Evolutionary conservation across 495 filamentous ascomycete species (phyloP).

Genomic region (Tuber magnatum): DNA sequence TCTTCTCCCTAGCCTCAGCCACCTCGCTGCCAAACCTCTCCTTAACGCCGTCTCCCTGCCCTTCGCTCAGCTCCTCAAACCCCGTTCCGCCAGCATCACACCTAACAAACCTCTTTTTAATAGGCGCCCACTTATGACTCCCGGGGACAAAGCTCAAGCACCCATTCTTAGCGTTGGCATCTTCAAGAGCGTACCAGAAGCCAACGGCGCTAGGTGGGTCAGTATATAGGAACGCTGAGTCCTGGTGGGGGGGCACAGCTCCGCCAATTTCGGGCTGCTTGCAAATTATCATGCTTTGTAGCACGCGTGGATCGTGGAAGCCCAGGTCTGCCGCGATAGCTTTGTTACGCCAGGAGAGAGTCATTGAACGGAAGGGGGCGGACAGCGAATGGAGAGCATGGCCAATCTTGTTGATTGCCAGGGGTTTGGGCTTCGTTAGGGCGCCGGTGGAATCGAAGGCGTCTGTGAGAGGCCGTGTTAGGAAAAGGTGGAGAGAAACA

Average conservation of each 20-base stretch:
- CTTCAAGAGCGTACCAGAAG: constrained; percentile 72
- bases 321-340: constrained; percentile 64
- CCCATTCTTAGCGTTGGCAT: constrained; percentile 75
- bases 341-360: constrained; percentile 48
- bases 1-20: constrained; percentile 18
- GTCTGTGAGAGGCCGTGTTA: constrained; percentile 42
- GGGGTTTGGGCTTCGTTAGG: constrained; percentile 67
- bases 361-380: constrained; percentile 59
- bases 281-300: constrained; percentile 97
- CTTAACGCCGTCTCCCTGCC: constrained; percentile 44
- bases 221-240: constrained; percentile 88
- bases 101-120: constrained; percentile 69
- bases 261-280: constrained; percentile 96
- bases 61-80: constrained; percentile 50
- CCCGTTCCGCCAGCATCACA: constrained; percentile 48
- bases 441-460: constrained; percentile 55
- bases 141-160: constrained; percentile 79
- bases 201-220: constrained; percentile 74
- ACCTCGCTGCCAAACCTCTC: constrained; percentile 21
- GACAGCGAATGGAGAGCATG: constrained; percentile 77
- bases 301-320: constrained; percentile 63
- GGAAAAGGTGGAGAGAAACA: not conserved
- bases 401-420: constrained; percentile 93
- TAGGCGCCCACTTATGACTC: constrained; percentile 59
- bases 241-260: constrained; percentile 78